Percentiles rank a stretch among this genome's conserved stretches.
These are phyloP conservation scores for Pleurotus eryngii DNA, from an alignment of 768 basidiomycete genomes.

Conservation along the genomic window DNA sequence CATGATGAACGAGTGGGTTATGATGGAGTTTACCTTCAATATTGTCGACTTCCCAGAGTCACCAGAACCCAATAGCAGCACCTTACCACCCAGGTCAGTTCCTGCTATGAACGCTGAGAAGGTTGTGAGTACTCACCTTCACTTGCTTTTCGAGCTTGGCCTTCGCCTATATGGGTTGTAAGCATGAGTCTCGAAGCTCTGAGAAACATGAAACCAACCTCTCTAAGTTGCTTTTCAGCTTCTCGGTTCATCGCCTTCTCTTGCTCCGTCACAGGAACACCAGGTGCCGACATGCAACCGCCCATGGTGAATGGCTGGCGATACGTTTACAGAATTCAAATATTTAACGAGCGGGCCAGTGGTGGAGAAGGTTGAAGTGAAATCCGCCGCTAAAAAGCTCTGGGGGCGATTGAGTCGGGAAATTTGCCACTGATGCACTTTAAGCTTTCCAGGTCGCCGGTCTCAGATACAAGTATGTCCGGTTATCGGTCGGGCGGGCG, in stretches of 20 bases:
- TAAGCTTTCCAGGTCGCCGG: slow-evolving; percentile 3
- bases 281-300: slow-evolving; percentile 67
- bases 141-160: slow-evolving; percentile 68
- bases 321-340: background rate
- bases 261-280: slow-evolving; percentile 56
- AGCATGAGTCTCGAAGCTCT: background rate
- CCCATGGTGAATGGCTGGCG: slow-evolving; percentile 51
- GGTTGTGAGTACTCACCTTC: slow-evolving; percentile 47
- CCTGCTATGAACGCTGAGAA: background rate
- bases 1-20: background rate
- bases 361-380: background rate
- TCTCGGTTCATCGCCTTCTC: slow-evolving; percentile 64
- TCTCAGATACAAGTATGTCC: background rate
- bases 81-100: slow-evolving; percentile 35
- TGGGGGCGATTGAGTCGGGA: background rate
- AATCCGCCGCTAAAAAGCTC: background rate
- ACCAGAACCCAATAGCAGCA: slow-evolving; percentile 87
- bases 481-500: background rate
- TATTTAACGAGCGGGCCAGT: background rate
- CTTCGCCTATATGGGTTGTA: slow-evolving; percentile 53
- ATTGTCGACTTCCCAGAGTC: slow-evolving; percentile 94
- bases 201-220: slow-evolving; percentile 39
- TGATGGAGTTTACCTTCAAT: slow-evolving; percentile 55
- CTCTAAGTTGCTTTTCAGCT: slow-evolving; percentile 75
- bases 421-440: background rate